Percentiles rank a stretch among this genome's conserved stretches.
These are phyloP conservation scores for Suaeda aralocaspica DNA, from an alignment of 148 eudicot species.

Conservation along the genomic window DNA sequence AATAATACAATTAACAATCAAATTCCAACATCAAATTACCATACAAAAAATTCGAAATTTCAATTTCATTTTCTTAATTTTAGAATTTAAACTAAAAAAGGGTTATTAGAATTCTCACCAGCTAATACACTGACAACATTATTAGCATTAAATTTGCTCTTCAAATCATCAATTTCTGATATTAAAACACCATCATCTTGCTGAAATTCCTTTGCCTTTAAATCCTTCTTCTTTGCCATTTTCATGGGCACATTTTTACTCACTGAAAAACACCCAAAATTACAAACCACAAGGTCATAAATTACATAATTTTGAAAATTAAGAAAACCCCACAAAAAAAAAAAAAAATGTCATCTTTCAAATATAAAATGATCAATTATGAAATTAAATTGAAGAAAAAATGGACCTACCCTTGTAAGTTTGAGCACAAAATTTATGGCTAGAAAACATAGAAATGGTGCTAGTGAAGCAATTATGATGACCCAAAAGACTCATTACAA, in stretches of 20 bases:
- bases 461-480: constrained; percentile 15
- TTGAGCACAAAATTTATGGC: constrained; percentile 7
- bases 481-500: constrained; percentile 20
- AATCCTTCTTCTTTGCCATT: constrained; percentile 16
- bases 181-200: constrained; percentile 15
- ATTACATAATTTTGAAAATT: neutral
- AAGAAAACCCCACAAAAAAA: neutral
- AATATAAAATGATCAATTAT: too few species aligned
- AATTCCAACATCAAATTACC: neutral
- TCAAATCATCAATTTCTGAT: constrained; percentile 21
- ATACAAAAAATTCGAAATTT: neutral
- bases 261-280: constrained; percentile 11
- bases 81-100: neutral
- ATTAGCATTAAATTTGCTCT: constrained; percentile 16
- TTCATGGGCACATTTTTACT: constrained; percentile 6
- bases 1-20: neutral
- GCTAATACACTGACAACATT: constrained; percentile 23
- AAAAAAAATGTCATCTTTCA: neutral
- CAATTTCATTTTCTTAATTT: too few species aligned
- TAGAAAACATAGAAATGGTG: constrained; percentile 8
- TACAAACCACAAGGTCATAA: neutral
- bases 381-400: neutral
- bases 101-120: constrained; percentile 8
- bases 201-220: neutral
- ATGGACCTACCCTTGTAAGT: constrained; percentile 16